phyloP scores from a whole-genome alignment of 768 basidiomycete species.

The Ramaria sp. region DNA sequence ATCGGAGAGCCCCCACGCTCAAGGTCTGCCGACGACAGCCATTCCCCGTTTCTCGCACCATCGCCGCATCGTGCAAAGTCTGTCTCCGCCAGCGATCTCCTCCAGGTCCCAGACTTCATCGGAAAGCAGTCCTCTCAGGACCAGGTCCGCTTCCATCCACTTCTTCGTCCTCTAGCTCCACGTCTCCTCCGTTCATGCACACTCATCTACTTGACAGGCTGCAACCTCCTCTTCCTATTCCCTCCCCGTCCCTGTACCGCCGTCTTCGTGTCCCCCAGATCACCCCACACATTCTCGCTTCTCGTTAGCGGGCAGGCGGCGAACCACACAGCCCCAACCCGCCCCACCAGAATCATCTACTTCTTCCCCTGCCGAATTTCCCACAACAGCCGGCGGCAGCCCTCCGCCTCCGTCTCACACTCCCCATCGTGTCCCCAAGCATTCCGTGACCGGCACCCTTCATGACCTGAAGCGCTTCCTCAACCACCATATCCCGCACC shows the following conservation, averaged over 20 bases:
- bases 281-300: conserved; percentile 23
- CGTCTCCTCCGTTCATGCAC: too few species aligned
- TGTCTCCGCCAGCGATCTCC: not conserved
- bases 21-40: not conserved
- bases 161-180: too few species aligned
- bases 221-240: conserved; percentile 6
- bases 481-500: conserved; percentile 78
- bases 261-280: too few species aligned
- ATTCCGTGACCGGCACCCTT: conserved; percentile 54
- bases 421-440: conserved; percentile 19
- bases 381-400: conserved; percentile 10
- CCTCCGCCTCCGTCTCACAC: not conserved
- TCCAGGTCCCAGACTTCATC: conserved; percentile 2
- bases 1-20: not conserved
- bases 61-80: too few species aligned
- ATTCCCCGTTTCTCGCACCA: not conserved
- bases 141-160: not conserved
- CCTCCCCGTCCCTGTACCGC: conserved; percentile 16
- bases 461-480: conserved; percentile 93
- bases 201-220: conserved; percentile 14
- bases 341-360: too few species aligned
- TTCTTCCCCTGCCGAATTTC: conserved; percentile 14
- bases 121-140: too few species aligned
- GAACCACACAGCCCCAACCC: conserved; percentile 11
- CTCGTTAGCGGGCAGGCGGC: conserved; percentile 17